Conservation (phyloP, 2,329 filamentous ascomycete species). For the Rugonectria rugulosa region DNA sequence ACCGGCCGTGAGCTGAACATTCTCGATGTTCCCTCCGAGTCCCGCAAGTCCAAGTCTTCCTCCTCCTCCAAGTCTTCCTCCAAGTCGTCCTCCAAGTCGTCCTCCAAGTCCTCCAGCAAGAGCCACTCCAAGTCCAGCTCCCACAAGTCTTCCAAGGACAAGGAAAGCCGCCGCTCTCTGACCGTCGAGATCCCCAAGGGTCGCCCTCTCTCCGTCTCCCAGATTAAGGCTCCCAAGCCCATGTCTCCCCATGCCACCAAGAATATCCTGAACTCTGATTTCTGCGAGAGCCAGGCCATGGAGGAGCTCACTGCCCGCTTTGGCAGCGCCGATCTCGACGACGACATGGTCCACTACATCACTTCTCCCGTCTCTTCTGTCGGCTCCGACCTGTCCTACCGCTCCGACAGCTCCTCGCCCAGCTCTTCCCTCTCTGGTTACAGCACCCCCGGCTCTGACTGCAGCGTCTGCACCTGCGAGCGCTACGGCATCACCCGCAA, state of each 20-base stretch:
- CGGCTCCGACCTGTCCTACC: conserved; percentile 74
- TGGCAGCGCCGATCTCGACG: conserved; percentile 65
- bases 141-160: conserved; percentile 56
- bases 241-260: conserved; percentile 87
- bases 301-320: conserved; percentile 84
- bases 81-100: conserved; percentile 49
- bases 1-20: conserved; percentile 97
- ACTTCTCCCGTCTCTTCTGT: conserved; percentile 69
- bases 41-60: conserved; percentile 51
- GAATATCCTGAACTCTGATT: conserved; percentile 84
- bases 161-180: conserved; percentile 53
- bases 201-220: conserved; percentile 84
- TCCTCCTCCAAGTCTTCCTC: conserved; percentile 45
- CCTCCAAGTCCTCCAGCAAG: conserved; percentile 46
- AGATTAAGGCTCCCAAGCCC: conserved; percentile 91
- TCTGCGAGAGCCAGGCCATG: conserved; percentile 73
- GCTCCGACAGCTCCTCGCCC: conserved; percentile 77
- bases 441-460: conserved; percentile 79
- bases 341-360: conserved; percentile 63
- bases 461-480: conserved; percentile 87
- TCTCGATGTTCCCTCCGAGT: conserved; percentile 80
- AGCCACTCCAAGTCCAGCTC: conserved; percentile 52
- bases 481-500: conserved; percentile 95
- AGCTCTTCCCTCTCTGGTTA: conserved; percentile 79
- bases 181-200: conserved; percentile 81